Evolutionary conservation across 495 filamentous ascomycete species (phyloP).

Genomic region (Lophiostoma macrostomum): DNA sequence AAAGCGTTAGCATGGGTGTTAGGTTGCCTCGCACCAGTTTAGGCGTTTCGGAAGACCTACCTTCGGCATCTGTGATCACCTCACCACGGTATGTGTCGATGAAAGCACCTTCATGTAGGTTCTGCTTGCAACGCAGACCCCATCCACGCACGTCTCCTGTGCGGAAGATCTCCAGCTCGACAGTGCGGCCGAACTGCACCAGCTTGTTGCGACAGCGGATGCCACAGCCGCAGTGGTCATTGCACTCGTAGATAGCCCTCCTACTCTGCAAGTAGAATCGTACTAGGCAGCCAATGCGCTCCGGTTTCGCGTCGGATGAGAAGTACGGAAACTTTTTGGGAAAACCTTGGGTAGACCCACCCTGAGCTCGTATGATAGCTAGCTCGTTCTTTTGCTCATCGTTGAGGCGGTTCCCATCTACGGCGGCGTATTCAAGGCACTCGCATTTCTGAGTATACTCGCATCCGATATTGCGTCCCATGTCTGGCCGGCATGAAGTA

Average conservation of each 20-base stretch:
- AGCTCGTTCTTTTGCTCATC: slow-evolving; percentile 3
- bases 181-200: slow-evolving; percentile 71
- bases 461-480: slow-evolving; percentile 43
- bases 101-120: slow-evolving; percentile 75
- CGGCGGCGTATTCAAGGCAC: slow-evolving; percentile 43
- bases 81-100: slow-evolving; percentile 88
- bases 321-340: slow-evolving; percentile 44
- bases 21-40: no score
- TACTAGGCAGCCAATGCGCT: slow-evolving; percentile 30
- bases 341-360: slow-evolving; percentile 29
- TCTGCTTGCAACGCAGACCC: slow-evolving; percentile 68
- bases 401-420: slow-evolving; percentile 32
- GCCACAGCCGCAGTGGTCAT: slow-evolving; percentile 64
- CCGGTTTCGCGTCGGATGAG: slow-evolving; percentile 17
- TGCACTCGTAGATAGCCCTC: slow-evolving; percentile 82
- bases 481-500: slow-evolving; percentile 37
- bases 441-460: slow-evolving; percentile 40
- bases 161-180: slow-evolving; percentile 79
- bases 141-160: slow-evolving; percentile 70
- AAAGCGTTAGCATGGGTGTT: no score
- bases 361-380: background rate
- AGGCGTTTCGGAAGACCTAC: no score
- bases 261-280: slow-evolving; percentile 50
- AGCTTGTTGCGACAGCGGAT: slow-evolving; percentile 71
- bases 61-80: slow-evolving; percentile 69